Conservation (phyloP, 495 filamentous ascomycete genomes). For the Aspergillus ostianus region DNA sequence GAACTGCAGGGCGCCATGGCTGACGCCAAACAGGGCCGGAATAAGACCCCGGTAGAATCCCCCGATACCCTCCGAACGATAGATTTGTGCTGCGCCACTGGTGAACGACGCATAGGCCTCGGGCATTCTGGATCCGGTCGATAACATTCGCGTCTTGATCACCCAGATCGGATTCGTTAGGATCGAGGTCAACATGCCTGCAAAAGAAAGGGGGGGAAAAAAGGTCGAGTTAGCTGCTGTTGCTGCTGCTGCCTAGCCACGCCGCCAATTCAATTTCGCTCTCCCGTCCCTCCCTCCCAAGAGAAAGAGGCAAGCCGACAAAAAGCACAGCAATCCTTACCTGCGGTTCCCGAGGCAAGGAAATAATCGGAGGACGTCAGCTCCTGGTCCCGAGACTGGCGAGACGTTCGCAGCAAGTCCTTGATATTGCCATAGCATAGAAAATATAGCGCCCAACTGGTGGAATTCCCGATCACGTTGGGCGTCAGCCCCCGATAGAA, state of each 20-base stretch:
- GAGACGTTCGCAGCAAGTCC: constrained; percentile 34
- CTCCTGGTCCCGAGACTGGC: constrained; percentile 14
- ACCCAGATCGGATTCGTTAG: constrained; percentile 98
- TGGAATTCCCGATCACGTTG: constrained; percentile 87
- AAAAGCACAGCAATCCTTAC: constrained; percentile 31
- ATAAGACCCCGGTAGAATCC: constrained; percentile 85
- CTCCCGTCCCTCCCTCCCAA: background rate
- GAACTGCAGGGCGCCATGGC: constrained; percentile 93
- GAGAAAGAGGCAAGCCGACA: background rate
- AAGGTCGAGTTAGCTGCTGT: background rate
- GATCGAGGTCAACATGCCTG: constrained; percentile 67
- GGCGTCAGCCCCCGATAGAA: constrained; percentile 88
- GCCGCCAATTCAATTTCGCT: background rate
- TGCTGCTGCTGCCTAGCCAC: no score
- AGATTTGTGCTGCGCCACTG: constrained; percentile 63
- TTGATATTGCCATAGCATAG: constrained; percentile 64
- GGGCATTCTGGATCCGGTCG: constrained; percentile 65
- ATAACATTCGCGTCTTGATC: constrained; percentile 95
- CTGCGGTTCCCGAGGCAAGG: constrained; percentile 72
- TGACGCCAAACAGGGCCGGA: constrained; percentile 84
- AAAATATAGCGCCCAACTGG: constrained; percentile 93
- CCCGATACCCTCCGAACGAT: constrained; percentile 62
- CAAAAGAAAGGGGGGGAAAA: no score
- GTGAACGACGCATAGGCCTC: constrained; percentile 81
- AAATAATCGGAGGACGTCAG: constrained; percentile 81